Evolutionary conservation across 768 basidiomycete genomes (phyloP).

Genomic region (Amanita thiersii): DNA sequence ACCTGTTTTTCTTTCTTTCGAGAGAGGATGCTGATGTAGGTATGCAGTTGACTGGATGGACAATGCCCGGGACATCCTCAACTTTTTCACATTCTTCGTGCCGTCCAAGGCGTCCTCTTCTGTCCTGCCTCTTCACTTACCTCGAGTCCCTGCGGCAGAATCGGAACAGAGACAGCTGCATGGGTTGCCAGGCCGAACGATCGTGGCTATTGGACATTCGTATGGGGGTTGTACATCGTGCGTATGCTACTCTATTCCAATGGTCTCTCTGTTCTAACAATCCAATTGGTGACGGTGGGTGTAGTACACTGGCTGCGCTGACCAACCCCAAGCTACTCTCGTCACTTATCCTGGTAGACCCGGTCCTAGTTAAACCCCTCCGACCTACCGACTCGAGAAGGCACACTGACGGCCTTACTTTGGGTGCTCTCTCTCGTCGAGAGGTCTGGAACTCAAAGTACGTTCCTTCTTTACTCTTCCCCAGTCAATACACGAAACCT

Average conservation of each 20-base stretch:
- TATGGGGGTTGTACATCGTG: slow-evolving; percentile 75
- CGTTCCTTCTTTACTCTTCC: not conserved
- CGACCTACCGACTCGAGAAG: slow-evolving; percentile 7
- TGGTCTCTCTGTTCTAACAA: not conserved
- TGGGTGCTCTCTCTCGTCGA: slow-evolving; percentile 49
- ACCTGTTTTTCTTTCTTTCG: not conserved
- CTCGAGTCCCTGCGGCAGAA: slow-evolving; percentile 35
- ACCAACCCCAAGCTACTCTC: slow-evolving; percentile 60
- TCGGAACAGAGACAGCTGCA: slow-evolving; percentile 28
- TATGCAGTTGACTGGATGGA: slow-evolving; percentile 69
- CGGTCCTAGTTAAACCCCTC: slow-evolving; percentile 45
- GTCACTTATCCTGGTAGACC: slow-evolving; percentile 70
- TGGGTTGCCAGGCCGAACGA: slow-evolving; percentile 45
- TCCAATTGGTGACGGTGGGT: too few relatives aligned
- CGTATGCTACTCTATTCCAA: slow-evolving; percentile 19
- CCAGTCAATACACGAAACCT: not conserved
- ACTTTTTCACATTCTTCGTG: slow-evolving; percentile 64
- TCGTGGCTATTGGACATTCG: slow-evolving; percentile 76
- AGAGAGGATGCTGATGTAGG: too few relatives aligned
- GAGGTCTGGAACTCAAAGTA: slow-evolving; percentile 58
- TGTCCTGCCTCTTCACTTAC: slow-evolving; percentile 45
- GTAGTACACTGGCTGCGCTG: slow-evolving; percentile 60
- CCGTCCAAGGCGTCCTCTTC: slow-evolving; percentile 31
- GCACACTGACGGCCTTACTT: slow-evolving; percentile 18
- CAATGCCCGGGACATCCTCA: slow-evolving; percentile 67